These are phyloP conservation scores for Sphenostylis stenocarpa DNA, from an alignment of 306 rosid species.

Conservation along the genomic window DNA sequence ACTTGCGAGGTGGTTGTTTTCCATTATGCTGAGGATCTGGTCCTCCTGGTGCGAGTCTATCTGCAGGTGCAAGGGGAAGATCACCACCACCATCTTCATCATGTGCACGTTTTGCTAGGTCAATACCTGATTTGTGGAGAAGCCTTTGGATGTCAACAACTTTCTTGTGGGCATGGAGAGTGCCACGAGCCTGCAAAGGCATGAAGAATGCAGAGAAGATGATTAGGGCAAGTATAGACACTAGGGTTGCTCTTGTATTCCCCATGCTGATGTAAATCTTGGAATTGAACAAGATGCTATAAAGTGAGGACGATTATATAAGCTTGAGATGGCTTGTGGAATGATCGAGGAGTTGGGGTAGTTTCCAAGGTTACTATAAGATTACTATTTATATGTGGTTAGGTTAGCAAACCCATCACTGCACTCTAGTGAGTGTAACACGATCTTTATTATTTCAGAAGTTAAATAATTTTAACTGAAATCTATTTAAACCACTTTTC, in stretches of 20 bases:
- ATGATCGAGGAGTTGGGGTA: background rate
- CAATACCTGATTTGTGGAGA: constrained; percentile 37
- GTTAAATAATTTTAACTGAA: background rate
- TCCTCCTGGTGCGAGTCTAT: constrained; percentile 55
- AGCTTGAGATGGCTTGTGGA: constrained; percentile 13
- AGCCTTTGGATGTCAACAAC: constrained; percentile 32
- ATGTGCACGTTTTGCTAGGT: constrained; percentile 25
- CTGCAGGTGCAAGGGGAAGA: background rate
- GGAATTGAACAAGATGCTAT: background rate
- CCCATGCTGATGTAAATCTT: constrained; percentile 30
- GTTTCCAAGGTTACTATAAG: constrained; percentile 2
- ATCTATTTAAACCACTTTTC: no score
- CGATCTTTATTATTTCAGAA: background rate
- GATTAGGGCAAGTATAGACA: constrained; percentile 24
- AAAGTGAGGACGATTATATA: background rate
- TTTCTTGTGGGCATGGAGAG: constrained; percentile 32
- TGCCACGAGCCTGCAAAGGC: constrained; percentile 40
- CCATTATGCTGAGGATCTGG: constrained; percentile 55
- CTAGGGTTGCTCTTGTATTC: background rate
- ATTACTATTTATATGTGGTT: constrained; percentile 32
- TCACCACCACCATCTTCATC: background rate
- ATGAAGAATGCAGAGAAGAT: constrained; percentile 19
- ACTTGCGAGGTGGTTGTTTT: background rate
- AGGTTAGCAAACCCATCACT: background rate
- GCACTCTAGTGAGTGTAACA: background rate